Evolutionary conservation across 2,329 filamentous ascomycete genomes (phyloP), one percentile per base, ranked within the genome.

Genomic region (Fusarium secorum): DNA sequence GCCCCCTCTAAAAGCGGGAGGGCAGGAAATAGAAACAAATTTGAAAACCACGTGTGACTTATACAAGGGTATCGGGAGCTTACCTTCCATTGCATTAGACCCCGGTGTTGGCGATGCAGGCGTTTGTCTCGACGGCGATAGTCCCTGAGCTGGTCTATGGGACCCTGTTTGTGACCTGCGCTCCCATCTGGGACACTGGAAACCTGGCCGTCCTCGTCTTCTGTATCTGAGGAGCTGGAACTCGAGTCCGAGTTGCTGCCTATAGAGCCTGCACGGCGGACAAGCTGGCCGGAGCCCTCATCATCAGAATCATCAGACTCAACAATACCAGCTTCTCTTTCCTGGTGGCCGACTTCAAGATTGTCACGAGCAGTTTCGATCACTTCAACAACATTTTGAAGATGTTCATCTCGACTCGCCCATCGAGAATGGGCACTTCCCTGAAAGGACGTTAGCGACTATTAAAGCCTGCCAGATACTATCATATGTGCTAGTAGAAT

Each of bases 61-160:
- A 51, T 22, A 52, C 41, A 55, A 32, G 65, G 59, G 41, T 28
- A 33, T 22, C n/a, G 24, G 44, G 35, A 55, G 58, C 78, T 73
- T 72, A 81, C 80, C 78, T 82, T 82, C 89, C 90, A 94, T 80
- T 94, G 91, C 91, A 94, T 94, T 42, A 91, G 76, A 0, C 91
- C 91, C 26, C 89, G 81, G 75, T 94, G 89, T 76, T 87, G 86
- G 52, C 90, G 82, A 78, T 93, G 90, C 69, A 91, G 80, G 66
- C 87, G 84, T 78, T 86, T 87, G 69, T 85, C 82, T 71, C 89
- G 83, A 62, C 84, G 83, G 76, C 86, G 88, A 76, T 90, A 92
- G 65, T 91, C 89, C 61, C 84, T 86, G 48, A 89, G 64, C 76
- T 87, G 83, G 45, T 86, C 85, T 14, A 82, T 62, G 83, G 79